Evolutionary conservation across 2,329 filamentous ascomycete species (phyloP).

Genomic region (Magnaporthiopsis rhizophila): DNA sequence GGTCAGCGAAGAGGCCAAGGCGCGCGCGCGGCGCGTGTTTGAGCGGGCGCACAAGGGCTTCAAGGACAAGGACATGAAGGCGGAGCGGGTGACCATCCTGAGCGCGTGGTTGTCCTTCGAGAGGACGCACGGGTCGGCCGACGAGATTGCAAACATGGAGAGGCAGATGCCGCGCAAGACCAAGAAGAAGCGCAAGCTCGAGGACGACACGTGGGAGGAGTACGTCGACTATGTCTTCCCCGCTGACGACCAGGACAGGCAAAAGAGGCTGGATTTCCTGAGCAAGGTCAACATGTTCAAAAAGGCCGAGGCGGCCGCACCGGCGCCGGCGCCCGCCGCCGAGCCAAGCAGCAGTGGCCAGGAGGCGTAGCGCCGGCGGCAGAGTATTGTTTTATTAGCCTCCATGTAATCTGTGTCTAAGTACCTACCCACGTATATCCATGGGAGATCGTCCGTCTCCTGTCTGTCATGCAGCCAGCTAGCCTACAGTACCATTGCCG

Average conservation of each 20-base stretch:
- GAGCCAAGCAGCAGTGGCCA: neutral
- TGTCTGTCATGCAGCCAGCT: neutral
- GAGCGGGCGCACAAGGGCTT: slow-evolving; percentile 77
- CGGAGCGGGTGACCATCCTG: slow-evolving; percentile 86
- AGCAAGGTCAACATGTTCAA: slow-evolving; percentile 87
- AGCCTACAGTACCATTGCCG: neutral
- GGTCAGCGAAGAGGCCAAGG: slow-evolving; percentile 77
- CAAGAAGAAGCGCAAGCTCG: slow-evolving; percentile 85
- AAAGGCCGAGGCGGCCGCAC: slow-evolving; percentile 39
- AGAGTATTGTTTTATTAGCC: neutral
- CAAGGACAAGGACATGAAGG: slow-evolving; percentile 84
- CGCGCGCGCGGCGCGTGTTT: slow-evolving; percentile 74
- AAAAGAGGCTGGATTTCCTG: slow-evolving; percentile 75
- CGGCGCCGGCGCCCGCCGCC: slow-evolving; percentile 20
- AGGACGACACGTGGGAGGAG: slow-evolving; percentile 92
- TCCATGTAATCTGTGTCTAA: neutral
- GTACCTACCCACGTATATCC: no score
- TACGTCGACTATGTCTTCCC: slow-evolving; percentile 98
- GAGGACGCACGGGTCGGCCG: slow-evolving; percentile 66
- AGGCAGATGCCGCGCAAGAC: slow-evolving; percentile 89
- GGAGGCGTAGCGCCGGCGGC: neutral
- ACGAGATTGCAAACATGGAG: slow-evolving; percentile 75
- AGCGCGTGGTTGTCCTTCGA: slow-evolving; percentile 93
- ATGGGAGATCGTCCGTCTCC: neutral
- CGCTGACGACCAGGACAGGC: slow-evolving; percentile 80